phyloP scores from a whole-genome alignment of 306 rosid species.

The Quercus engelmannii region DNA sequence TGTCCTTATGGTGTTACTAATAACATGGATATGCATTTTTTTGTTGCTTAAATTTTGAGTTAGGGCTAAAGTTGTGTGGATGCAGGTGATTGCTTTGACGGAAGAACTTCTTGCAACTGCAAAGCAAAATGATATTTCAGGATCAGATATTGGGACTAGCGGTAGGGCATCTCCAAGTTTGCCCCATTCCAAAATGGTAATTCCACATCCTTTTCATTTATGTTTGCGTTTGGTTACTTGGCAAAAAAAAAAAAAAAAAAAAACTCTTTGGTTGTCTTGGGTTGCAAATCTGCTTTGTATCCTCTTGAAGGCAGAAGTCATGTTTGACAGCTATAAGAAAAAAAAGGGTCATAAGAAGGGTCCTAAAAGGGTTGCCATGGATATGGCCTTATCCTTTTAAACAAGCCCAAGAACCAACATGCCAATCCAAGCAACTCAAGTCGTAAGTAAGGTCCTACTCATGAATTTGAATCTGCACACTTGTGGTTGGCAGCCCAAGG shows the following conservation, averaged over 20 bases:
- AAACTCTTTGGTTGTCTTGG: background rate
- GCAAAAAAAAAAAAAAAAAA: too few relatives aligned
- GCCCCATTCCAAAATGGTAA: constrained; percentile 42
- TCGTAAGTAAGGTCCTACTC: too few relatives aligned
- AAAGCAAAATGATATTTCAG: constrained; percentile 61
- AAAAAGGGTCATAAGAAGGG: too few relatives aligned
- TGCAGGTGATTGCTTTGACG: constrained; percentile 85
- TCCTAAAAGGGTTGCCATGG: too few relatives aligned
- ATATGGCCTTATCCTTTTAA: too few relatives aligned
- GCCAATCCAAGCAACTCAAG: too few relatives aligned
- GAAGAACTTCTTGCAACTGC: constrained; percentile 93
- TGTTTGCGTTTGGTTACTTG: background rate
- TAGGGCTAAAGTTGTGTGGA: constrained; percentile 44
- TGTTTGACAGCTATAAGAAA: background rate
- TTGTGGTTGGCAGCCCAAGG: too few relatives aligned
- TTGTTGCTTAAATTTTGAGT: constrained; percentile 23
- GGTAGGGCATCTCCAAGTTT: constrained; percentile 42
- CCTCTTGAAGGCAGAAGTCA: background rate
- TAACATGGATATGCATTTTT: constrained; percentile 15
- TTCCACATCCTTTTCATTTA: background rate
- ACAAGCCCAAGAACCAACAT: too few relatives aligned
- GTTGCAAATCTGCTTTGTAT: background rate
- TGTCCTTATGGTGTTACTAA: constrained; percentile 27
- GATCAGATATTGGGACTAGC: constrained; percentile 36
- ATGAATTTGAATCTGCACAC: too few relatives aligned